phyloP scores from a whole-genome alignment of 345 rosid genomes.

The Hibiscus syriacus region DNA sequence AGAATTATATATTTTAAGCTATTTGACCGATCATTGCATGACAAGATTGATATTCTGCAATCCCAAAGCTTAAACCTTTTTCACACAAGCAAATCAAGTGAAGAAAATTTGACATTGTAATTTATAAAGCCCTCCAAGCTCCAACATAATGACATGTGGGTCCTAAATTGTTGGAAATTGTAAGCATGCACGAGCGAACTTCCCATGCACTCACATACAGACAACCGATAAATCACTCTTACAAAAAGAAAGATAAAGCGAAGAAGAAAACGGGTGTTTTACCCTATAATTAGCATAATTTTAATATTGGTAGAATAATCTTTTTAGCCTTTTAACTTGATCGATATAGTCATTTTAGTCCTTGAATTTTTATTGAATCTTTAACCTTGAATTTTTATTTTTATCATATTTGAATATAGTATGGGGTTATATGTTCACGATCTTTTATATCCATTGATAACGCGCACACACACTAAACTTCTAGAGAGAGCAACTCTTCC shows the following conservation, averaged over 20 bases:
- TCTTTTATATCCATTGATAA: too few relatives aligned
- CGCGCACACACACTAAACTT: too few relatives aligned
- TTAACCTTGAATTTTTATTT: too few relatives aligned
- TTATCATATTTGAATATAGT: too few relatives aligned
- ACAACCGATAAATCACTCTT: slow-evolving; percentile 1
- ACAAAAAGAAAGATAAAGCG: background rate
- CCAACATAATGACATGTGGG: slow-evolving; percentile 4
- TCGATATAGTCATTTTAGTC: too few relatives aligned
- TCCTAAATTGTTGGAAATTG: slow-evolving; percentile 12
- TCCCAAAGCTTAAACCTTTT: background rate
- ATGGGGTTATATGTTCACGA: too few relatives aligned
- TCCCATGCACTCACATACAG: background rate
- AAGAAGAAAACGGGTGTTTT: background rate
- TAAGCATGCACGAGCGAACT: background rate
- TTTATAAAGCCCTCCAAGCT: background rate
- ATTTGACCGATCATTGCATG: background rate
- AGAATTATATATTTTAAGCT: background rate
- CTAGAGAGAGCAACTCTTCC: too few relatives aligned
- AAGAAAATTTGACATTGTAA: background rate
- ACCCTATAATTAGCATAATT: too few relatives aligned
- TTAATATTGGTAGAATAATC: too few relatives aligned
- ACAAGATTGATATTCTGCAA: background rate
- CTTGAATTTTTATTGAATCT: too few relatives aligned
- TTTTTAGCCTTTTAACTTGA: too few relatives aligned
- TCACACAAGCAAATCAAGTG: background rate